phyloP scores from a whole-genome alignment of 2,329 filamentous ascomycete genomes.

The Trichothecium roseum region DNA sequence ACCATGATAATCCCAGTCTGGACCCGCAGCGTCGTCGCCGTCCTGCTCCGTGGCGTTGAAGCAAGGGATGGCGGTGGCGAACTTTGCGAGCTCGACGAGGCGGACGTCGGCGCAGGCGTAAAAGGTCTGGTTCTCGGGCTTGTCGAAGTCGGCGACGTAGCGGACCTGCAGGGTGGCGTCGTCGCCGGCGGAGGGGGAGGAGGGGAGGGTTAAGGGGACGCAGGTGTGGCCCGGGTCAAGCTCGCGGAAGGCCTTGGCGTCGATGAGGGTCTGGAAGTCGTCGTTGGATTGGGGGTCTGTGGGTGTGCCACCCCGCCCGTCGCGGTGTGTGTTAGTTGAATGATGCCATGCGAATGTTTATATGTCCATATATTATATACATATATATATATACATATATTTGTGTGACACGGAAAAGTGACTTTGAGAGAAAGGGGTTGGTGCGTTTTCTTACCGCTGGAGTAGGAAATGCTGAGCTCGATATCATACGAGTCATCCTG shows the following conservation, averaged over 20 bases:
- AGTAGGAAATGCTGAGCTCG: slow-evolving; percentile 42
- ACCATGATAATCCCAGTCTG: slow-evolving; percentile 3
- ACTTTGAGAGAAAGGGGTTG: neutral
- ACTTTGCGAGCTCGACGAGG: slow-evolving; percentile 24
- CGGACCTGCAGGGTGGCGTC: slow-evolving; percentile 39
- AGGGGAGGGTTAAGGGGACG: slow-evolving; percentile 23
- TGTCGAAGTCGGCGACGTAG: slow-evolving; percentile 33
- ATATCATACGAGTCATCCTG: slow-evolving; percentile 47
- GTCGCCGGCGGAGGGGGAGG: slow-evolving; percentile 24
- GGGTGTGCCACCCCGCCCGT: too few species aligned
- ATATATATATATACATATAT: too few species aligned
- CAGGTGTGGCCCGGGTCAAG: slow-evolving; percentile 36
- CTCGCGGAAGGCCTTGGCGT: slow-evolving; percentile 22
- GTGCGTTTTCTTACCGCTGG: slow-evolving; percentile 24
- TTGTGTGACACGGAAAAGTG: too few species aligned
- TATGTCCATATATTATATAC: too few species aligned
- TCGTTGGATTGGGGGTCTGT: slow-evolving; percentile 26
- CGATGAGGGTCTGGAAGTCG: slow-evolving; percentile 29
- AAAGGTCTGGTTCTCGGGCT: slow-evolving; percentile 31
- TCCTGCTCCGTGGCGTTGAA: slow-evolving; percentile 30
- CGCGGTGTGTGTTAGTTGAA: neutral
- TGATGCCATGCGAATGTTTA: too few species aligned
- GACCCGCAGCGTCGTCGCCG: slow-evolving; percentile 10
- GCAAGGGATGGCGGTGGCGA: slow-evolving; percentile 24
- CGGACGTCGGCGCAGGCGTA: slow-evolving; percentile 40